These are phyloP conservation scores for Diospyros kaki DNA, from an alignment of 148 eudicot genomes.

Conservation along the genomic window DNA sequence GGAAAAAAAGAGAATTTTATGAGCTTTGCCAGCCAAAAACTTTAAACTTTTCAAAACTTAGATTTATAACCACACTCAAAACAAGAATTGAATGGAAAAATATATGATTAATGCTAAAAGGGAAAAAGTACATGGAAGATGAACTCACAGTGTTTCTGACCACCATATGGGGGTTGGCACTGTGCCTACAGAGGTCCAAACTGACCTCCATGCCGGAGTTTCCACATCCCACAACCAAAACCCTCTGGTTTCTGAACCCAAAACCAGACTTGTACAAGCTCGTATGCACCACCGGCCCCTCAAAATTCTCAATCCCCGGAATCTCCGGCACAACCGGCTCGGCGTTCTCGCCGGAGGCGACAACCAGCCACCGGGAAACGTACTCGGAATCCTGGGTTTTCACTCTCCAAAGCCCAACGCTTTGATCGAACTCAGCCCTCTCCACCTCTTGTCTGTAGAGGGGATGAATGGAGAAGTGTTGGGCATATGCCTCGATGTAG, in stretches of 20 bases:
- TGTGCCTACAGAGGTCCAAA: slow-evolving; percentile 67
- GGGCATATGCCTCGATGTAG: slow-evolving; percentile 48
- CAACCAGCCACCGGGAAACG: slow-evolving; percentile 58
- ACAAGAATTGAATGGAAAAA: not conserved
- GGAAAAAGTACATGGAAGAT: too few relatives aligned
- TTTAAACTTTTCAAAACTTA: too few relatives aligned
- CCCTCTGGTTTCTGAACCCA: slow-evolving; percentile 46
- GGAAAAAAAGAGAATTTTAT: too few relatives aligned
- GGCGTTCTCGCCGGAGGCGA: slow-evolving; percentile 87
- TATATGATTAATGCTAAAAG: too few relatives aligned
- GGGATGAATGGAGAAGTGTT: slow-evolving; percentile 42
- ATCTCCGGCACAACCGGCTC: slow-evolving; percentile 59
- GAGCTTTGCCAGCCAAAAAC: too few relatives aligned
- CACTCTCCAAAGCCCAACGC: slow-evolving; percentile 54
- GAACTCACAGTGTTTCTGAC: slow-evolving; percentile 69
- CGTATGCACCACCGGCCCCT: slow-evolving; percentile 41
- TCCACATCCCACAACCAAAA: slow-evolving; percentile 84
- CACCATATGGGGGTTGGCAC: slow-evolving; percentile 66
- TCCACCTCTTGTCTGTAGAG: slow-evolving; percentile 34
- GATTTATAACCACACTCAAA: not conserved
- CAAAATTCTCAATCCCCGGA: slow-evolving; percentile 48
- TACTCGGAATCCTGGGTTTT: slow-evolving; percentile 33
- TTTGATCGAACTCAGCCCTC: slow-evolving; percentile 36
- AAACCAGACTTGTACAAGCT: slow-evolving; percentile 54
- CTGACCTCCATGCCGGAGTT: slow-evolving; percentile 92